These are phyloP conservation scores for Kitagawia praeruptora DNA, from an alignment of 129 eudicot species.

Conservation along the genomic window DNA sequence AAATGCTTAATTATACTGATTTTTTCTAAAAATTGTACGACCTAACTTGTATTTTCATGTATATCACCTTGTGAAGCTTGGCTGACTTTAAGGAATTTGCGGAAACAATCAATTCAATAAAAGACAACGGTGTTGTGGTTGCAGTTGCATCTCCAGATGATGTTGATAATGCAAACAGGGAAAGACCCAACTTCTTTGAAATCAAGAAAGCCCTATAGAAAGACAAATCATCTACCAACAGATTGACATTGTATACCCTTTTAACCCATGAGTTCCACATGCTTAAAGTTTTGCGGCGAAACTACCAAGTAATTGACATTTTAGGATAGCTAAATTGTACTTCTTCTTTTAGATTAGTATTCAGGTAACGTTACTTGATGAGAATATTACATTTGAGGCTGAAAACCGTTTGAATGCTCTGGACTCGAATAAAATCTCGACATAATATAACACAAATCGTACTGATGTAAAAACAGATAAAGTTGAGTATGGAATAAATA, in stretches of 20 bases:
- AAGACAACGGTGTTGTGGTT: constrained; percentile 80
- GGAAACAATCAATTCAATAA: constrained; percentile 59
- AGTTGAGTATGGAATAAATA: too few relatives aligned
- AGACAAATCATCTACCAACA: not conserved
- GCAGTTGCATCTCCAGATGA: constrained; percentile 97
- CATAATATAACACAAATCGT: too few relatives aligned
- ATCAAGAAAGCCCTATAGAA: constrained; percentile 71
- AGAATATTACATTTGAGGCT: too few relatives aligned
- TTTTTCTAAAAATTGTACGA: not conserved
- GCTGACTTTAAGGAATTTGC: constrained; percentile 87
- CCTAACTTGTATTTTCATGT: not conserved
- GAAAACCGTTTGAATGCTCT: too few relatives aligned
- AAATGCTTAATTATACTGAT: not conserved
- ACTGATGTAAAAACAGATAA: too few relatives aligned
- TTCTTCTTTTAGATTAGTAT: too few relatives aligned
- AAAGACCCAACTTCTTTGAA: constrained; percentile 53
- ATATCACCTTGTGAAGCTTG: constrained; percentile 31
- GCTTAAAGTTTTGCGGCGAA: not conserved
- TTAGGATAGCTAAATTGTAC: not conserved
- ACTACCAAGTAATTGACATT: not conserved
- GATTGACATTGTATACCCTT: not conserved
- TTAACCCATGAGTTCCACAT: not conserved
- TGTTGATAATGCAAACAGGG: constrained; percentile 79
- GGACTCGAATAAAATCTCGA: too few relatives aligned
- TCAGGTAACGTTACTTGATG: too few relatives aligned